Evolutionary conservation across 1,139 yeast species (phyloP), one percentile per base, ranked within the genome.

Genomic region (Meyerozyma guilliermondii): DNA sequence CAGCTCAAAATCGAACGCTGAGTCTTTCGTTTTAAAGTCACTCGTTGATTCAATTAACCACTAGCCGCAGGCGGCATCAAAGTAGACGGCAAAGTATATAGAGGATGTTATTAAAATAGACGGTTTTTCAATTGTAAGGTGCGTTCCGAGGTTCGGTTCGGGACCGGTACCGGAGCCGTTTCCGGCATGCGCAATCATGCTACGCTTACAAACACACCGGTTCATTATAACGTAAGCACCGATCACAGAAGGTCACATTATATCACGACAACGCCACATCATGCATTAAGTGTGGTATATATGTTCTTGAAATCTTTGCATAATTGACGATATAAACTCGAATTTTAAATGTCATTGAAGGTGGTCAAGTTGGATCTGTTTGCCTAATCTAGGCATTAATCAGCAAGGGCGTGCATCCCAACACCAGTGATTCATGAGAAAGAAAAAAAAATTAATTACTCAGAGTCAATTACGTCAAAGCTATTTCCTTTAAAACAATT

Each of bases 31-130:
- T 44, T 58, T 70, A 50, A 65, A 69, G 50, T 66, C 73, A 22
- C 64, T 71, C 49, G 76, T 71, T 41, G 75, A 71, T 48, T 70
- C 73, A 27, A 67, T 71, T 39, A 67, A 71, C 52, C 68, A 64
- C 37, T 55, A 48, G 49, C 36, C 24, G 36, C 36, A 18, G 36
- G 36, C 36, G 24, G 36, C 36, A 10, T 11, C 13, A 26, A 26
- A 26, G 28, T 26, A 26, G 28, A 26, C 28, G 28, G 28, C 22
- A 26, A 26, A 26, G 28, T 26, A 26, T 5, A 26, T 26, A 26
- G 28, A 26, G 28, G 28, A 10, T 11, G 11, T 10, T 26, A 11
- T n/a, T 7, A 26, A 26, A 26, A 26, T 26, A 26, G 28, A 26
- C 28, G 13, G 28, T 26, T 26, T 26, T 26, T n/a, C 5, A 5